Evolutionary conservation across 768 basidiomycete genomes (phyloP), one percentile per base, ranked within the genome.

Genomic region (Amanita jacksonii): DNA sequence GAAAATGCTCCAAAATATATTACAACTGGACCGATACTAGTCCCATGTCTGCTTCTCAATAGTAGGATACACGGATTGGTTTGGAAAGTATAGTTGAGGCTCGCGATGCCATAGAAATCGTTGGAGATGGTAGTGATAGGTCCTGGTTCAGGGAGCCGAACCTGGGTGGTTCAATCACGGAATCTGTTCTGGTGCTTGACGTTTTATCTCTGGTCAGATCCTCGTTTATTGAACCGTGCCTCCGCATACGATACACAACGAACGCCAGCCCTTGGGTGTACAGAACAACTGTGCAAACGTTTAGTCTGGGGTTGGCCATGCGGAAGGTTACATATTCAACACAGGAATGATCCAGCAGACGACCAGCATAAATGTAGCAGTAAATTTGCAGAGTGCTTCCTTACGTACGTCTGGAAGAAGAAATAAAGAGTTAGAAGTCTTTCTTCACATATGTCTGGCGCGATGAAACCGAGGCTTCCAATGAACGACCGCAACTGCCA

Each of bases 301-400:
- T 58, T 45, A 36, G 41, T 37, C 8, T 39, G 8, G 12, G 8
- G 49, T 38, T 23, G 32, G 46, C 34, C 52, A 8, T 28, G 48
- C 45, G 55, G 30, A 8, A 15, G 10, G 27, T 19, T 2, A 60
- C 77, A 49, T 47, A 81, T 79, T 57, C 33, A 79, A 54, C 3
- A 57, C 57, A 18, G 79, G 79, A 39, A 67, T 57, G 31, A 76
- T 51, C 79, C 79, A 81, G 51, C 67, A 73, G 32, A 64, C 66
- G 1, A 75, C 51, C 39, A 76, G 46, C 27, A 77, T 69, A 49
- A 67, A 77, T 4, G 69, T 52, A 43, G 68, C 66, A 28, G 77
- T 58, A 7, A 74, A 56, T 42, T 61, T 61, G 52, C 78, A 81
- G n/a, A 69, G 56, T 8, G 62, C 66, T 41, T 61, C 56, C 34